Conservation (phyloP, 371 early-diverging fungal species). For the Batkoa obscura region DNA sequence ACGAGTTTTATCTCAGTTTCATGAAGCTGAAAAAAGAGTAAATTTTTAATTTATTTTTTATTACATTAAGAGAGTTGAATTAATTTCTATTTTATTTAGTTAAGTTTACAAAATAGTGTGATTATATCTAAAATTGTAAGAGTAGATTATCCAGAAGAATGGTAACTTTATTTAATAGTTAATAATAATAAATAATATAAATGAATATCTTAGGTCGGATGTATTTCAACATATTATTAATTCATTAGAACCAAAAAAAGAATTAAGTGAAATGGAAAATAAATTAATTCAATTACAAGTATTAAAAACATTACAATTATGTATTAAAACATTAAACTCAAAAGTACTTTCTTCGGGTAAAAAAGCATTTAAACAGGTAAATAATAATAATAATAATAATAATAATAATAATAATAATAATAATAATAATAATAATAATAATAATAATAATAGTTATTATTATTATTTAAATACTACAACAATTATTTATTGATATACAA, state of each 20-base stretch:
- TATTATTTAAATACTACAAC: slow-evolving; percentile 33
- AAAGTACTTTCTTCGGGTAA: slow-evolving; percentile 48
- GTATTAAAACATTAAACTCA: slow-evolving; percentile 58
- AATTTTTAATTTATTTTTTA: neutral
- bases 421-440: neutral
- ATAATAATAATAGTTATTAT: slow-evolving; percentile 20
- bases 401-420: slow-evolving; percentile 10
- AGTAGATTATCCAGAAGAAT: slow-evolving; percentile 61
- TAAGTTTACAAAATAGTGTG: slow-evolving; percentile 55
- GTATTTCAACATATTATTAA: slow-evolving; percentile 8
- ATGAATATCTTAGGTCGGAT: slow-evolving; percentile 33
- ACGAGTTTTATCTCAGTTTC: neutral
- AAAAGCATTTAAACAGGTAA: slow-evolving; percentile 35
- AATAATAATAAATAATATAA: slow-evolving; percentile 32
- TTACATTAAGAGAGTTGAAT: no score
- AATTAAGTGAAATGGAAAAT: slow-evolving; percentile 13
- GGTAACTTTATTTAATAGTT: slow-evolving; percentile 20
- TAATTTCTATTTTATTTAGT: slow-evolving; percentile 15
- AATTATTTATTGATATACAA: slow-evolving; percentile 22
- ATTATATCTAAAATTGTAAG: slow-evolving; percentile 56
- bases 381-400: neutral
- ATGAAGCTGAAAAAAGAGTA: neutral
- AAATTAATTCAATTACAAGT: slow-evolving; percentile 39
- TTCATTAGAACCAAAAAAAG: slow-evolving; percentile 26
- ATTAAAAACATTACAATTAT: slow-evolving; percentile 54